A percentile compares a stretch with the other conserved stretches of the same genome.
Evolutionary conservation across 2,329 filamentous ascomycete genomes (phyloP).

Genomic region (Botrytis porri): DNA sequence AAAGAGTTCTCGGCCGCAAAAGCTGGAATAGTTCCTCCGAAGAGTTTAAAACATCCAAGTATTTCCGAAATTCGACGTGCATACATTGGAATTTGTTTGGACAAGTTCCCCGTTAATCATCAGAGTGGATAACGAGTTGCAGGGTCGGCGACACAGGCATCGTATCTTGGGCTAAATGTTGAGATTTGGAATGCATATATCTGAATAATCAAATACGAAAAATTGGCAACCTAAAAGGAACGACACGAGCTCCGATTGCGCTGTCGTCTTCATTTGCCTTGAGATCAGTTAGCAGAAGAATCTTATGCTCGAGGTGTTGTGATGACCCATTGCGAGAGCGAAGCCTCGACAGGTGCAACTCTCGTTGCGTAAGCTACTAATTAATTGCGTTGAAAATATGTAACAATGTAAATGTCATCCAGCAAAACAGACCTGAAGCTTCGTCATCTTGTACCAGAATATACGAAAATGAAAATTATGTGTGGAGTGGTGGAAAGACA

Average conservation of each 20-base stretch:
- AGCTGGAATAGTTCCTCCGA: background rate
- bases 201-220: background rate
- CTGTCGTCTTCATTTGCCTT: background rate
- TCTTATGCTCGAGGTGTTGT: background rate
- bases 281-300: background rate
- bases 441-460: background rate
- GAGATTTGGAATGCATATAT: background rate
- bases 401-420: background rate
- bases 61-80: background rate
- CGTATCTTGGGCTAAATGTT: background rate
- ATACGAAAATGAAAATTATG: background rate
- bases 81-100: too few species aligned
- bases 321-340: background rate
- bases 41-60: background rate
- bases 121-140: background rate
- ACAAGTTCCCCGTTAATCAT: background rate
- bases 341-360: background rate
- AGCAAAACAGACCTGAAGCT: background rate
- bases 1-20: background rate
- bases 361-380: background rate
- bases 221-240: background rate
- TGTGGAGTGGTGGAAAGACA: background rate
- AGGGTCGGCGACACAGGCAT: background rate
- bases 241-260: background rate
- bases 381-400: background rate